Evolutionary conservation across 83 land plant species (phyloP).

Genomic region (Diphasiastrum complanatum): DNA sequence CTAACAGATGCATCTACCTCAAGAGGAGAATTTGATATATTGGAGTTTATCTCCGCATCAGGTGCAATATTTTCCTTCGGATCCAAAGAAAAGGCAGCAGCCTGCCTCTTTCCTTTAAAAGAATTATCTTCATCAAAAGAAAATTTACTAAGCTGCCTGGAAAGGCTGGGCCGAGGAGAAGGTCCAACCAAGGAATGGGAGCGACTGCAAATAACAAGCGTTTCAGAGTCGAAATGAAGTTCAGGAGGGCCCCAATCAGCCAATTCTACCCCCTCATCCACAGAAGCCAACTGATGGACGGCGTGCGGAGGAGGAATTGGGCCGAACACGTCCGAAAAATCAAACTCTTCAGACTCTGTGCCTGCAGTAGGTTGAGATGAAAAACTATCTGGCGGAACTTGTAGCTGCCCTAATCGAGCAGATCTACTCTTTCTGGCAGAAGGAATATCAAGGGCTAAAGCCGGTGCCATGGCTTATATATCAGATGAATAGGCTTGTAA

Average conservation of each 20-base stretch:
- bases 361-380: too few species aligned
- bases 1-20: conserved; percentile 5
- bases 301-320: conserved; percentile 24
- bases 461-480: too few species aligned
- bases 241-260: conserved; percentile 17
- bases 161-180: conserved; percentile 36
- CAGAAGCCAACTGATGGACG: conserved; percentile 8
- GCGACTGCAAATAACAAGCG: conserved; percentile 51
- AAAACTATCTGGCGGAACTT: too few species aligned
- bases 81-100: neutral
- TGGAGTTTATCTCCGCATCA: conserved; percentile 2
- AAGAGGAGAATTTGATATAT: neutral
- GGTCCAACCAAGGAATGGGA: conserved; percentile 94
- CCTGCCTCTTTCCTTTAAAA: neutral
- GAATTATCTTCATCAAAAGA: conserved; percentile 40
- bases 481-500: too few species aligned
- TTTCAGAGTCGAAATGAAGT: conserved; percentile 27
- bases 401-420: too few species aligned
- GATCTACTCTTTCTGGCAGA: too few species aligned
- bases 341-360: conserved; percentile 34
- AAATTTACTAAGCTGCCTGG: conserved; percentile 44
- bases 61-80: conserved; percentile 20
- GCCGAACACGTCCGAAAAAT: conserved; percentile 46
- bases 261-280: conserved; percentile 2
- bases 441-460: too few species aligned